Base-by-base conservation (phyloP, 768 basidiomycete species). In the Rhodotorula diobovata region DNA sequence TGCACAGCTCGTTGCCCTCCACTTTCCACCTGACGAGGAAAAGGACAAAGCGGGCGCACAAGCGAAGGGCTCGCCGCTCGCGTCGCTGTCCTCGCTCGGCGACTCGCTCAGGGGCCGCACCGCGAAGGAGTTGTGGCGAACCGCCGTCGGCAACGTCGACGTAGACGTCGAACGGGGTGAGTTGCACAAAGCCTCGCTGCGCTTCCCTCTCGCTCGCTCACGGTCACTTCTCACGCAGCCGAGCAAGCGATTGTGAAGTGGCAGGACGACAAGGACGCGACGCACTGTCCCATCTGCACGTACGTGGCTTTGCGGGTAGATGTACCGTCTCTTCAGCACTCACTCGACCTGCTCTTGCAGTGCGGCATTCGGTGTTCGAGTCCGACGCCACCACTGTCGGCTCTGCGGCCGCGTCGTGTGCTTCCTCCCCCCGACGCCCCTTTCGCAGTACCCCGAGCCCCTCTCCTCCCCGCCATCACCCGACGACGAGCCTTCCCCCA, bases 241-340 rank as follows among this genome's bases (percentile, higher is more conserved):
- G 95, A 99, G 80, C 94, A 95, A 80, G 83, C 85, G 55, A 93
- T 99, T 75, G 93, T 96, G 6, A 92, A 92, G 10, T 99, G 95
- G 95, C 87, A 96, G 79, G 87, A 89, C 51, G 95, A 98, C 78
- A 83, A 85, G 2, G 77, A 83, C 8, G 91, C 88, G 1, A 85
- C 85, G 56, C 87, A 87, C 70, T 99, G 95, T 82, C 89, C 91
- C 2, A 82, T 95, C 71, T 99, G 95, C 86, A 61, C 60, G 46
- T 68, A 11, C 43, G 62, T 34, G 20, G n/a, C 34, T 10, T 21
- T 30, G 46, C 50, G 2, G 30, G 82, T 23, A 12, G 46, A 51
- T 30, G 0, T 54, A 46, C 20, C 10, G 20, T 34, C 4, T 21
- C 62, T 62, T 41, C 64, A 9, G n/a, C 34, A 34, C 23, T 8